Evolutionary conservation across 2,329 filamentous ascomycete genomes (phyloP).

Genomic region (Ascochyta rabiei): DNA sequence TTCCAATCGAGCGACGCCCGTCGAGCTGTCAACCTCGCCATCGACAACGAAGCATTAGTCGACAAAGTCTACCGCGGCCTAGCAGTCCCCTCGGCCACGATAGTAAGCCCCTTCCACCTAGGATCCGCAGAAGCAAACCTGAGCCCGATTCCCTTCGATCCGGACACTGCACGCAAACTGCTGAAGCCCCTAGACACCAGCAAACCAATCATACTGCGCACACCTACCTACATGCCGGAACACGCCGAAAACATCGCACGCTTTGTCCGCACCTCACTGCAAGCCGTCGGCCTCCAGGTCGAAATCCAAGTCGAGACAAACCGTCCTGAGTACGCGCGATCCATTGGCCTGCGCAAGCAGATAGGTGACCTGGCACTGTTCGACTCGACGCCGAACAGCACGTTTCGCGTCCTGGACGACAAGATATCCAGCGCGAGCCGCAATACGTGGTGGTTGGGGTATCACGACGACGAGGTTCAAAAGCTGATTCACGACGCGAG

Average conservation of each 20-base stretch:
- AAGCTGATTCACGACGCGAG: background rate
- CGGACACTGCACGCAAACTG: background rate
- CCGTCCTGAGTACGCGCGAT: slow-evolving; percentile 1
- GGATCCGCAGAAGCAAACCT: background rate
- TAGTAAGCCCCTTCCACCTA: background rate
- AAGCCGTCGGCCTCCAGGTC: background rate
- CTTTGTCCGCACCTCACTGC: background rate
- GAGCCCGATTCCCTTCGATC: background rate
- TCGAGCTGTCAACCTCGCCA: background rate
- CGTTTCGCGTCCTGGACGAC: slow-evolving; percentile 9
- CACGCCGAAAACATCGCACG: slow-evolving; percentile 2
- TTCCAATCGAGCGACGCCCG: background rate
- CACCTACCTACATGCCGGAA: slow-evolving; percentile 3
- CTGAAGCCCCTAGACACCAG: background rate
- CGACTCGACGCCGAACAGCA: slow-evolving; percentile 7
- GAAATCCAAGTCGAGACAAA: slow-evolving; percentile 2
- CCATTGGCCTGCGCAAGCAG: slow-evolving; percentile 1
- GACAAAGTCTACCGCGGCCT: background rate
- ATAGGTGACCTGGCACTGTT: slow-evolving; percentile 5
- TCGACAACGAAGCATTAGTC: background rate
- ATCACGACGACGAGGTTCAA: background rate
- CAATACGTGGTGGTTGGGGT: slow-evolving; percentile 7
- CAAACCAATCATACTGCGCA: background rate
- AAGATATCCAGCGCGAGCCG: slow-evolving; percentile 5
- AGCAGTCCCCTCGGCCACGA: background rate